Conservation (phyloP, 1,284 basidiomycete species). For the Rhodotorula sp. region DNA sequence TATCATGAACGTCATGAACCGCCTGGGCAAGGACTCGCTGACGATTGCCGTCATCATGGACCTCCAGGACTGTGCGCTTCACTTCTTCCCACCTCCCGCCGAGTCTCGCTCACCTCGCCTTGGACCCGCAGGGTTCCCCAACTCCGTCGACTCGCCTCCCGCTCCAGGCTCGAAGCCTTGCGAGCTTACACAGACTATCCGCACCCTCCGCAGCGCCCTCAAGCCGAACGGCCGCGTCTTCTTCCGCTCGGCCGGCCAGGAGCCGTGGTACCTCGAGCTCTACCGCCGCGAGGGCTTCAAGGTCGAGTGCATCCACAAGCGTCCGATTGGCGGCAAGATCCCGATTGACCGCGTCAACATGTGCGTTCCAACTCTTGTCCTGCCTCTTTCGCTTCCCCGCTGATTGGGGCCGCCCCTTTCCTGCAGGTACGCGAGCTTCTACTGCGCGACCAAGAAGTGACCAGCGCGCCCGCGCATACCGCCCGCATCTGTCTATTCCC, state of each 20-base stretch:
- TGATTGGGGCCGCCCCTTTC: background rate
- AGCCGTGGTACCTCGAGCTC: constrained; percentile 71
- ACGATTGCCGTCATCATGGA: constrained; percentile 76
- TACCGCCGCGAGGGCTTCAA: constrained; percentile 57
- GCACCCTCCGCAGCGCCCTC: constrained; percentile 64
- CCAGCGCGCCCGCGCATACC: background rate
- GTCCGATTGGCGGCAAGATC: constrained; percentile 45
- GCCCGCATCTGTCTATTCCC: background rate
- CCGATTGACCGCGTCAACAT: constrained; percentile 66
- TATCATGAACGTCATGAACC: constrained; percentile 65
- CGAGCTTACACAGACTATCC: constrained; percentile 50
- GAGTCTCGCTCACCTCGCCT: no score
- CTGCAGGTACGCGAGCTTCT: constrained; percentile 51
- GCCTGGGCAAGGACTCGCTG: constrained; percentile 52
- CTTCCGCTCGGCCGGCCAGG: constrained; percentile 68
- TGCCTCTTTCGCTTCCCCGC: no score
- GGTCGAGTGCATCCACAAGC: constrained; percentile 50
- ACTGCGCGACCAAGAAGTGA: constrained; percentile 46
- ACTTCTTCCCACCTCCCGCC: background rate
- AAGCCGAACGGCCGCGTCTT: constrained; percentile 64
- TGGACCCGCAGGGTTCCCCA: constrained; percentile 55
- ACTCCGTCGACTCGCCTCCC: constrained; percentile 52
- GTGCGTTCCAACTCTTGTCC: constrained; percentile 48
- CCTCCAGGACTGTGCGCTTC: constrained; percentile 62
- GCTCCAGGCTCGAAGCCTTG: constrained; percentile 38